These are phyloP conservation scores for Farysia itapuensis DNA, from an alignment of 1,284 basidiomycete genomes.

Conservation along the genomic window DNA sequence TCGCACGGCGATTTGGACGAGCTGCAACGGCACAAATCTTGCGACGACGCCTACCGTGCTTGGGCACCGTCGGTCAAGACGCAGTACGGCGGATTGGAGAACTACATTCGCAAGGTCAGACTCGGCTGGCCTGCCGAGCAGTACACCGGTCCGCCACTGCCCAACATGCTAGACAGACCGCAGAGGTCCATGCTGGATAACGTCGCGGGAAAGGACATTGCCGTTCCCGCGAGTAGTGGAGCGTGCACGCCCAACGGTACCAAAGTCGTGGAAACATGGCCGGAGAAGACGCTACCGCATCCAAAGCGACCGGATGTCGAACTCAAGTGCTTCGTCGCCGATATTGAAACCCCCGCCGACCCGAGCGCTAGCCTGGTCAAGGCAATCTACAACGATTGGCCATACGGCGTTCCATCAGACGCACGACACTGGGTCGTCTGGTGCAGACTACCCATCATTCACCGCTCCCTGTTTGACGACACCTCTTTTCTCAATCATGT, in stretches of 20 bases:
- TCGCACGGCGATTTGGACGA: slow-evolving; percentile 41
- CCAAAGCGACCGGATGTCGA: not conserved
- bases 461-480: slow-evolving; percentile 20
- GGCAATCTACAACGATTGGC: slow-evolving; percentile 48
- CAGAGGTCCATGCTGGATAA: slow-evolving; percentile 4
- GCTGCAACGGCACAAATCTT: slow-evolving; percentile 31
- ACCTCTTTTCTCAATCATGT: no score
- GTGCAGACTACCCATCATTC: slow-evolving; percentile 32
- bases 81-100: slow-evolving; percentile 34
- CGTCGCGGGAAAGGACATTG: no score
- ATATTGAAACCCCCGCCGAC: slow-evolving; percentile 5
- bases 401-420: slow-evolving; percentile 43
- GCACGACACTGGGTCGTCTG: slow-evolving; percentile 47
- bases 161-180: slow-evolving; percentile 26
- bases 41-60: slow-evolving; percentile 38
- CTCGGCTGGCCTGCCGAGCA: slow-evolving; percentile 34
- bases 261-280: slow-evolving; percentile 20
- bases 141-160: not conserved
- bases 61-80: slow-evolving; percentile 20
- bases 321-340: slow-evolving; percentile 21
- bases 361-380: slow-evolving; percentile 18
- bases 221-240: not conserved
- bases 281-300: slow-evolving; percentile 22
- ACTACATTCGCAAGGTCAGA: slow-evolving; percentile 38
- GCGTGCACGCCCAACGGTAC: slow-evolving; percentile 12